Evolutionary conservation across 2,329 filamentous ascomycete genomes (phyloP).

Genomic region (Aspergillus uvarum): DNA sequence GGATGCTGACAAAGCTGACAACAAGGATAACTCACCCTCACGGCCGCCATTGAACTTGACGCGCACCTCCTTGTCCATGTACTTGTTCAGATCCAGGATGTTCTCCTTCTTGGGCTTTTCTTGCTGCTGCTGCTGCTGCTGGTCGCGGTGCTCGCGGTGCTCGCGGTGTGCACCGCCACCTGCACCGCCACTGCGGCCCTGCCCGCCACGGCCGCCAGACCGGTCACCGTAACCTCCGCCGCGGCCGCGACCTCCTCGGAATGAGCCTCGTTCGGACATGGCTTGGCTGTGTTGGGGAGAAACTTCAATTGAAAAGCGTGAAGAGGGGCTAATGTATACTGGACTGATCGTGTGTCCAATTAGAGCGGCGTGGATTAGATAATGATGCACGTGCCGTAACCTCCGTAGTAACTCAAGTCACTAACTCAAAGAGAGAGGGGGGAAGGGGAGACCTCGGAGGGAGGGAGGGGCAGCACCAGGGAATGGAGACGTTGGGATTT

Average conservation of each 20-base stretch:
- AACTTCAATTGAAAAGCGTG: not conserved
- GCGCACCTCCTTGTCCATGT: conserved; percentile 92
- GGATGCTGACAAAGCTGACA: not conserved
- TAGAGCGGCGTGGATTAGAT: conserved; percentile 6
- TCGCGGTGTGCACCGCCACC: conserved; percentile 48
- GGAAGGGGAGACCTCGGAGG: no score
- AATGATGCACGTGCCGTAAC: not conserved
- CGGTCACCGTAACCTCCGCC: conserved; percentile 43
- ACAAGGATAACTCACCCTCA: conserved; percentile 61
- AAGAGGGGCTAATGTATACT: conserved; percentile 6
- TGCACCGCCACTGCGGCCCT: conserved; percentile 48
- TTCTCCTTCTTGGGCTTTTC: conserved; percentile 97
- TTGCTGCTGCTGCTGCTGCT: conserved; percentile 45
- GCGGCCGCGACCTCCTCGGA: conserved; percentile 53
- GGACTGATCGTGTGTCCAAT: conserved; percentile 7
- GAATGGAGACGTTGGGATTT: not conserved
- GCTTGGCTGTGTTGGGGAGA: conserved; percentile 8
- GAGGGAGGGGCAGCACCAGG: not conserved
- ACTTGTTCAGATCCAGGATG: conserved; percentile 91
- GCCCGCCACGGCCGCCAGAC: conserved; percentile 41
- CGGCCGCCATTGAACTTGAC: conserved; percentile 97
- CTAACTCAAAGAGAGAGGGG: not conserved
- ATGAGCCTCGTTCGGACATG: conserved; percentile 52
- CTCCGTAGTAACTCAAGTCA: not conserved
- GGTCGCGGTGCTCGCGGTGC: not conserved